These are phyloP conservation scores for Fusarium haematococcum DNA, from an alignment of 2,329 filamentous ascomycete species.

Conservation along the genomic window DNA sequence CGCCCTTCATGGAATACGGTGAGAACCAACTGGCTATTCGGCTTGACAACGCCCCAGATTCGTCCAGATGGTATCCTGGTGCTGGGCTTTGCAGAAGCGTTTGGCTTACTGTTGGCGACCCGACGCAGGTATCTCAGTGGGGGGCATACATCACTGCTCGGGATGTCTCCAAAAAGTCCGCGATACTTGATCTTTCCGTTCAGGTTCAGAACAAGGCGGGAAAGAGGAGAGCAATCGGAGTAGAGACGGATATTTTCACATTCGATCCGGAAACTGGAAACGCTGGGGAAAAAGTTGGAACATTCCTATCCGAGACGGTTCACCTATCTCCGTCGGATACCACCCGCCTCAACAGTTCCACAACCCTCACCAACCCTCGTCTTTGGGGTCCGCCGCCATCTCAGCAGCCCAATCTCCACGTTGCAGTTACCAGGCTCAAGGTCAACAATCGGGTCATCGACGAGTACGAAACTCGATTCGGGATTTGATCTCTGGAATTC, in stretches of 20 bases:
- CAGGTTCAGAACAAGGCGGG: constrained; percentile 59
- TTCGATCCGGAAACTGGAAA: constrained; percentile 50
- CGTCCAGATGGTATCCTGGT: constrained; percentile 66
- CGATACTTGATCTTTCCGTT: constrained; percentile 58
- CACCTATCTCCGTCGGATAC: constrained; percentile 35
- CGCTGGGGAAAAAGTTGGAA: constrained; percentile 45
- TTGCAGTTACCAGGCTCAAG: constrained; percentile 57
- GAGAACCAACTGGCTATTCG: constrained; percentile 62
- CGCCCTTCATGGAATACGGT: constrained; percentile 52
- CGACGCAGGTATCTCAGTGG: constrained; percentile 60
- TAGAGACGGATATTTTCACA: constrained; percentile 55
- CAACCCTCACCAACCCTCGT: constrained; percentile 48
- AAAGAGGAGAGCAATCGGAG: constrained; percentile 47
- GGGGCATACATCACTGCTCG: constrained; percentile 63
- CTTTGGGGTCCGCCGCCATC: constrained; percentile 62
- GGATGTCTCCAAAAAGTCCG: constrained; percentile 57
- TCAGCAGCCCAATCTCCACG: constrained; percentile 61
- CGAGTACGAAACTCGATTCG: constrained; percentile 62
- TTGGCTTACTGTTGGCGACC: constrained; percentile 62
- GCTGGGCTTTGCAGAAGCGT: constrained; percentile 66
- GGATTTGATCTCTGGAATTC: constrained; percentile 59
- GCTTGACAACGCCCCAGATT: constrained; percentile 61
- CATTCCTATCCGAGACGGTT: constrained; percentile 47
- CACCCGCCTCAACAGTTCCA: constrained; percentile 49
- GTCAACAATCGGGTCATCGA: constrained; percentile 48